phyloP scores from a whole-genome alignment of 805 yeast genomes.

The Saccharomycopsis capsularis region DNA sequence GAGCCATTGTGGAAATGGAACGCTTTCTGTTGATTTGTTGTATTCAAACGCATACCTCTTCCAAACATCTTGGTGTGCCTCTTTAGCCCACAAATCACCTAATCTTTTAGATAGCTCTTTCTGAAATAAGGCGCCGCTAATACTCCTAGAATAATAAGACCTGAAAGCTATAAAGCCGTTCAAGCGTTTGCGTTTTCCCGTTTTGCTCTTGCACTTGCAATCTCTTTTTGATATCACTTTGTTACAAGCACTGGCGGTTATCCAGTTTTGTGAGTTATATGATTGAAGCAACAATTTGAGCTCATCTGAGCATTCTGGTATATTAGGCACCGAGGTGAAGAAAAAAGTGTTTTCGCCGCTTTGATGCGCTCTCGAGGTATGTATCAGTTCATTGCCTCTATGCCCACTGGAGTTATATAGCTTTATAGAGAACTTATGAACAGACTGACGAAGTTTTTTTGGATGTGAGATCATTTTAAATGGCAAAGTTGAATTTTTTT shows the following conservation, averaged over 20 bases:
- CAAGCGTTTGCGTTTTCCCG: too few relatives aligned
- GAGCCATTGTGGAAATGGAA: slow-evolving; percentile 26
- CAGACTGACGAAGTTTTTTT: too few relatives aligned
- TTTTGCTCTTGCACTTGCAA: slow-evolving; percentile 11
- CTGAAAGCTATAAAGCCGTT: slow-evolving; percentile 32
- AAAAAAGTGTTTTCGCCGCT: background rate
- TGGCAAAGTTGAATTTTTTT: too few relatives aligned
- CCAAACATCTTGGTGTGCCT: slow-evolving; percentile 28
- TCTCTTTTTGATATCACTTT: background rate
- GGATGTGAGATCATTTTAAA: too few relatives aligned
- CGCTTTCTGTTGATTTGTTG: slow-evolving; percentile 15
- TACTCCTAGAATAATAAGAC: slow-evolving; percentile 27
- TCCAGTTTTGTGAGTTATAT: background rate
- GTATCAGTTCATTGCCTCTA: too few relatives aligned
- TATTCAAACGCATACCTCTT: slow-evolving; percentile 28
- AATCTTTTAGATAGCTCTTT: slow-evolving; percentile 26
- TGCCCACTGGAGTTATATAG: too few relatives aligned
- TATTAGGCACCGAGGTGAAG: background rate
- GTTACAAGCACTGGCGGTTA: background rate
- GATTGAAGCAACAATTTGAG: slow-evolving; percentile 1
- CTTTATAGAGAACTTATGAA: too few relatives aligned
- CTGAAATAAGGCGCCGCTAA: slow-evolving; percentile 25
- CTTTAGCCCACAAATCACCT: slow-evolving; percentile 27
- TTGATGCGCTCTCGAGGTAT: too few relatives aligned
- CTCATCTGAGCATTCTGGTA: slow-evolving; percentile 4